Base-by-base conservation (phyloP, 2,329 filamentous ascomycete species). In the Tolypocladium tundrense region DNA sequence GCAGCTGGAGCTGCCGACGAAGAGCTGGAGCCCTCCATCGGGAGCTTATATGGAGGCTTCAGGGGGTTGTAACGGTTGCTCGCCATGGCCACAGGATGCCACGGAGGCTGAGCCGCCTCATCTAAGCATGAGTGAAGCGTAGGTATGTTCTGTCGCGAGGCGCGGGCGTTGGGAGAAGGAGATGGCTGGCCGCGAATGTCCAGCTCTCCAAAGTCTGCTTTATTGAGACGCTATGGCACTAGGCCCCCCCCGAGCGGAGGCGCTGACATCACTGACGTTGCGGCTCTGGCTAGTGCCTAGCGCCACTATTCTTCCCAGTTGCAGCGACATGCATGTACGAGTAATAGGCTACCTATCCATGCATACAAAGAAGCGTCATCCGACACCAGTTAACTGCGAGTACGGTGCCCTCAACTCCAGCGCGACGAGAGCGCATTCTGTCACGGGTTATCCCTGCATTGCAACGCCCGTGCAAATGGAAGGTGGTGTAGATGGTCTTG, bases 1-100 rank as follows among this genome's bases (percentile, higher is more conserved):
- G 59, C 60, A 7, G 60, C 60, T 21, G 41, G 58, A 13, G 35
- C 42, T 24, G 54, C 31, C 48, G 48, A 60, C 48, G 40, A 52
- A 19, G 57, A 42, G 57, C 53, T 56, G 21, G n/a, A 39, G 10
- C 56, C 53, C 37, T 24, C 45, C 14, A 42, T 37, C 39, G 27
- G 37, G 37, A n/a, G 39, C n/a, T 16, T 31, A 50, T 24, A 48
- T 33, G 56, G 10, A 41, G 40, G 56, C 50, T 45, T 37, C 33
- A 53, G n/a, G 21, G 56, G 40, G n/a, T 39, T 45, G 39, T 48
- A 48, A 27, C 50, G 39, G 16, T 57, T 48, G 51, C 51, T 54
- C 37, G 56, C 56, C 56, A 57, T 57, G 33, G 41, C 51, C 41
- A 41, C 56, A 27, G 10, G 33, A 48, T 31, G n/a, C 39, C 39